These are phyloP conservation scores for Westerdykella aurantiaca DNA, from an alignment of 2,329 filamentous ascomycete genomes.

Conservation along the genomic window DNA sequence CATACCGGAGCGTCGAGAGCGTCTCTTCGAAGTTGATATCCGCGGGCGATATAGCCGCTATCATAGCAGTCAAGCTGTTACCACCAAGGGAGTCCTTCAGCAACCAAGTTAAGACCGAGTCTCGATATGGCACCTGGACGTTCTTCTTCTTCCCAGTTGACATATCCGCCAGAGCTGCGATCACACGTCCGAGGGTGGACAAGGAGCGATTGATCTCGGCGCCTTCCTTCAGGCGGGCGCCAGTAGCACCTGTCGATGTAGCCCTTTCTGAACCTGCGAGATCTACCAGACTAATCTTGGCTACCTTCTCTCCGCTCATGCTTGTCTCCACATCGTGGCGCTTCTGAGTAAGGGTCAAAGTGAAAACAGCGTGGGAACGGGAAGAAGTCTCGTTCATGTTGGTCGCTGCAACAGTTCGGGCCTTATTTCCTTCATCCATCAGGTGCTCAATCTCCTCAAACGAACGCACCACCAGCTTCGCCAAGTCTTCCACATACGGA, in stretches of 20 bases:
- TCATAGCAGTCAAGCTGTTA: constrained; percentile 99
- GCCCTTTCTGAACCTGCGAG: constrained; percentile 95
- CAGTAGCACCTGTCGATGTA: constrained; percentile 93
- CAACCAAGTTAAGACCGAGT: constrained; percentile 93
- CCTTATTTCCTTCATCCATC: constrained; percentile 99
- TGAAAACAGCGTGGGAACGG: constrained; percentile 97
- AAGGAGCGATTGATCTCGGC: constrained; percentile 97
- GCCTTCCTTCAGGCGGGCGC: constrained; percentile 90
- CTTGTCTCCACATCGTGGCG: constrained; percentile 84
- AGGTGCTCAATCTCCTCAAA: constrained; percentile 94
- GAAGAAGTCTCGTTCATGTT: constrained; percentile 99
- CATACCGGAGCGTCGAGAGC: constrained; percentile 88
- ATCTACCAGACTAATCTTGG: constrained; percentile 97
- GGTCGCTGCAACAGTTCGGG: constrained; percentile 91
- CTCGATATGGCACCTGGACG: constrained; percentile 86
- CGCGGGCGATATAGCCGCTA: constrained; percentile 94
- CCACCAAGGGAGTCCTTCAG: constrained; percentile 94
- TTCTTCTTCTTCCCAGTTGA: constrained; percentile 78
- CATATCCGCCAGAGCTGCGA: constrained; percentile 87
- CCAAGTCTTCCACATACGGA: constrained; percentile 95
- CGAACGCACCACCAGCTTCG: constrained; percentile 87
- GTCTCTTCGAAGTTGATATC: constrained; percentile 99
- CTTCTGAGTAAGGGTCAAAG: constrained; percentile 91
- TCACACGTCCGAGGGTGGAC: constrained; percentile 93
- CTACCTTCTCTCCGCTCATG: constrained; percentile 96